Evolutionary conservation across 495 filamentous ascomycete species (phyloP), one percentile per base, ranked within the genome.

Genomic region (Aspergillus panamensis): DNA sequence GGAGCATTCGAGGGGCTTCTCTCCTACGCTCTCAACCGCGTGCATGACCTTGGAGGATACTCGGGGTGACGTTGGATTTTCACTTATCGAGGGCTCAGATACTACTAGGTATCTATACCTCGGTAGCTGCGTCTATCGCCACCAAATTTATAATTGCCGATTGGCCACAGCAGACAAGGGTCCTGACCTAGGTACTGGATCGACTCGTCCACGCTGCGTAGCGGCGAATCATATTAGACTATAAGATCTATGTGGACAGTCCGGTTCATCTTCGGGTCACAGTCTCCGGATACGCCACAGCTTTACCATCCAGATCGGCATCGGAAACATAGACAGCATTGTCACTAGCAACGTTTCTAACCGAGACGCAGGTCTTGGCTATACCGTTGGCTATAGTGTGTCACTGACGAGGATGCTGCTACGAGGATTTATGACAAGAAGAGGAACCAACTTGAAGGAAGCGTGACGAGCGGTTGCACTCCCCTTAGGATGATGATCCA

Each of bases 1-100:
- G 83, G 84, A 8, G 80, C 79, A 7, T 84, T 87, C 61, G 80
- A 82, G 48, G 82, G 82, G 55, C 69, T 86, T 9, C 73, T 85
- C 7, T 81, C 84, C 0, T 80, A 78, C 53, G 80, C 74, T 13
- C 73, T 84, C 32, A 69, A 73, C 7, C 67, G 76, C n/a, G 80
- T 88, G 37, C 67, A 72, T n/a, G 74, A 70, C 0, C 49, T 73
- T 13, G 61, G 64, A 19, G 68, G 58, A 6, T 71, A 83, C 45
- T 65, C 75, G 57, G 76, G 73, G 3, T 83, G 78, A 80, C 72
- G 80, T 52, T 82, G 80, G 71, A 81, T 84, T 51, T 84, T 84
- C 66, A 67, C n/a, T 72, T 33, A 73, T 84, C 30, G 83, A 84
- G 56, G 80, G 80, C 0, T n/a, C n/a, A n/a, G n/a, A n/a, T n/a